phyloP scores from a whole-genome alignment of 495 filamentous ascomycete species.

The Trichoderma orchidacearum region DNA sequence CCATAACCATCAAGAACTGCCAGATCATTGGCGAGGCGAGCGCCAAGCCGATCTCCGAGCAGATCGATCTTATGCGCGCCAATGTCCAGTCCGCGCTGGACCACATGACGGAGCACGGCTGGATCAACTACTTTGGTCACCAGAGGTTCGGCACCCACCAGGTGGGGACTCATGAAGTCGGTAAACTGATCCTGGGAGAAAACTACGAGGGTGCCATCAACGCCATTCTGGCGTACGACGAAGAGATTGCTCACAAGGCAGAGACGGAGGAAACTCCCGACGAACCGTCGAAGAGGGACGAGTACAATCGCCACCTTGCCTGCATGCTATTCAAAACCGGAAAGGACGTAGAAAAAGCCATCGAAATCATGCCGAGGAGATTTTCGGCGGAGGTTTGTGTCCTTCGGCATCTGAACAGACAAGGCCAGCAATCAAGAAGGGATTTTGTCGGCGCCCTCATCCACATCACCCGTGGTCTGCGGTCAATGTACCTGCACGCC shows the following conservation, averaged over 20 bases:
- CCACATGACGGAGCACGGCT: slow-evolving; percentile 53
- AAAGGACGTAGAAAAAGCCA: slow-evolving; percentile 37
- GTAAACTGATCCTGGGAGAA: slow-evolving; percentile 66
- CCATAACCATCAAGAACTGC: slow-evolving; percentile 77
- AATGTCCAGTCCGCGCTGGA: slow-evolving; percentile 26
- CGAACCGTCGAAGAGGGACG: slow-evolving; percentile 37
- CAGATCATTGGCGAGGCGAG: slow-evolving; percentile 41
- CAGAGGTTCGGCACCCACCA: slow-evolving; percentile 85
- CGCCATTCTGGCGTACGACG: slow-evolving; percentile 52
- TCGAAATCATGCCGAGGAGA: slow-evolving; percentile 58
- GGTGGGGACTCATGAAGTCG: slow-evolving; percentile 67
- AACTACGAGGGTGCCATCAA: slow-evolving; percentile 70
- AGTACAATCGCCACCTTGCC: slow-evolving; percentile 59
- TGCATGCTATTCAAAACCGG: slow-evolving; percentile 56
- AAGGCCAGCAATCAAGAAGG: slow-evolving; percentile 13
- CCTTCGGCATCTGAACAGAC: slow-evolving; percentile 53
- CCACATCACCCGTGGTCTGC: slow-evolving; percentile 60
- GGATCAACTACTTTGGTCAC: slow-evolving; percentile 92
- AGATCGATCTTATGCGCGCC: slow-evolving; percentile 21
- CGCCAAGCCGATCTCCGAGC: slow-evolving; percentile 16
- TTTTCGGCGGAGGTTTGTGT: slow-evolving; percentile 68
- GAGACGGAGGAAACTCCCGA: slow-evolving; percentile 29
- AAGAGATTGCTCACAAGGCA: slow-evolving; percentile 18
- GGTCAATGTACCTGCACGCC: slow-evolving; percentile 90
- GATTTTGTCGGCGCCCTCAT: slow-evolving; percentile 73